These are phyloP conservation scores for Blastocystis sp. DNA, from an alignment of 352 stramenopile genomes.

Conservation along the genomic window DNA sequence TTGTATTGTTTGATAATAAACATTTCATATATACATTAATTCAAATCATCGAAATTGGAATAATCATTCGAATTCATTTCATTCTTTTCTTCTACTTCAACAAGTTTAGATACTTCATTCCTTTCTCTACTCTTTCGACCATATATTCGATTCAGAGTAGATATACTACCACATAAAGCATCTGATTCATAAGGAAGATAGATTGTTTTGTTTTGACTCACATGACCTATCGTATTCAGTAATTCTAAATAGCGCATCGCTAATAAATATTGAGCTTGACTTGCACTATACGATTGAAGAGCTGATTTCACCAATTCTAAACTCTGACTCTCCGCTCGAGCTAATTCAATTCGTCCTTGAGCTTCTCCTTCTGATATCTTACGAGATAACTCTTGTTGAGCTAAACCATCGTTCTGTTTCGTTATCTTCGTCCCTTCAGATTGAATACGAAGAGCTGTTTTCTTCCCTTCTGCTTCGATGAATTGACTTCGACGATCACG, in stretches of 20 bases:
- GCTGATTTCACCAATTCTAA: conserved; percentile 51
- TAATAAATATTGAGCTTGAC: conserved; percentile 63
- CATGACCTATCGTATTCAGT: conserved; percentile 58
- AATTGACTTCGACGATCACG: conserved; percentile 66
- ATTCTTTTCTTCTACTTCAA: neutral
- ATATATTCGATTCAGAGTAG: conserved; percentile 58
- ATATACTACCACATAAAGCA: conserved; percentile 60
- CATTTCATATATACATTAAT: too few species aligned
- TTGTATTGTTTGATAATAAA: too few species aligned
- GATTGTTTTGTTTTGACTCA: conserved; percentile 62
- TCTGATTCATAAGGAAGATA: conserved; percentile 66
- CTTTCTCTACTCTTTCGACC: conserved; percentile 34
- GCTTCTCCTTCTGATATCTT: conserved; percentile 66
- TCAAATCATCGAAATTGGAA: too few species aligned
- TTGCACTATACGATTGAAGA: neutral
- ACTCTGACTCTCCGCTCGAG: conserved; percentile 64
- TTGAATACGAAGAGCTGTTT: conserved; percentile 64
- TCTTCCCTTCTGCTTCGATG: conserved; percentile 67
- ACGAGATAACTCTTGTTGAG: conserved; percentile 66
- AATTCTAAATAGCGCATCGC: conserved; percentile 65
- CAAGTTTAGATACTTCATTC: neutral
- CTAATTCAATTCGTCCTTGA: conserved; percentile 65
- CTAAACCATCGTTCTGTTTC: conserved; percentile 68
- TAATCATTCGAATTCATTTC: too few species aligned
- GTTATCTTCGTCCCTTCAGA: conserved; percentile 66